phyloP scores from a whole-genome alignment of 345 rosid genomes.

The Eucalyptus victrix region DNA sequence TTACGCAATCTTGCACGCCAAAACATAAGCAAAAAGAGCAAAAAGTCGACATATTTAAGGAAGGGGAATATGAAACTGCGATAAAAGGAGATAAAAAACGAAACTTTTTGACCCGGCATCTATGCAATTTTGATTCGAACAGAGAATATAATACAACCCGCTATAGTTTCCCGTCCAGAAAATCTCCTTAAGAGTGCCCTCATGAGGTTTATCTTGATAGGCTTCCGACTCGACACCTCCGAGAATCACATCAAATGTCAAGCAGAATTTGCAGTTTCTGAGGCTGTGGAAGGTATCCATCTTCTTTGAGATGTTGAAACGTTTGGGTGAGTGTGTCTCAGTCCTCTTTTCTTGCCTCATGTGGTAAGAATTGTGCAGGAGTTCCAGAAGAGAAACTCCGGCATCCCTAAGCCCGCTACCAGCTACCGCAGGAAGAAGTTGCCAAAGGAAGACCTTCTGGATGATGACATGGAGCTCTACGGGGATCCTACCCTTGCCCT shows the following conservation, averaged over 20 bases:
- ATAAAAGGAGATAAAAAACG: neutral
- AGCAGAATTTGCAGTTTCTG: slow-evolving; percentile 76
- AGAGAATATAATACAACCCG: neutral
- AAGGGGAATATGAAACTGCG: neutral
- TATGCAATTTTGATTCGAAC: neutral
- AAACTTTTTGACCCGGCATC: slow-evolving; percentile 14
- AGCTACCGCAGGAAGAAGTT: slow-evolving; percentile 81
- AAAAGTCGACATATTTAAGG: neutral
- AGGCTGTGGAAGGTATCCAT: slow-evolving; percentile 63
- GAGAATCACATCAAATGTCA: slow-evolving; percentile 84
- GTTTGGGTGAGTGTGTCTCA: neutral
- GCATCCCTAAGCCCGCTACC: slow-evolving; percentile 66
- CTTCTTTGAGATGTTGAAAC: neutral
- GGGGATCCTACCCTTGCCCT: slow-evolving; percentile 65
- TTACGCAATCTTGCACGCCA: neutral
- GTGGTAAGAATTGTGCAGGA: slow-evolving; percentile 21
- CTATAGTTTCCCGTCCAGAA: neutral
- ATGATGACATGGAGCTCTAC: slow-evolving; percentile 57
- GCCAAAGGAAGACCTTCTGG: slow-evolving; percentile 57
- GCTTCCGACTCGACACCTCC: slow-evolving; percentile 59
- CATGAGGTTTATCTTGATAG: slow-evolving; percentile 14
- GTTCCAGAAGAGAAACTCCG: slow-evolving; percentile 44
- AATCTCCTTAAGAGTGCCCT: neutral
- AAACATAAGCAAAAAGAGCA: neutral
- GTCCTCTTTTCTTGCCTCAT: neutral